Conservation (phyloP, 257 asterid genomes). For the Echium plantagineum region DNA sequence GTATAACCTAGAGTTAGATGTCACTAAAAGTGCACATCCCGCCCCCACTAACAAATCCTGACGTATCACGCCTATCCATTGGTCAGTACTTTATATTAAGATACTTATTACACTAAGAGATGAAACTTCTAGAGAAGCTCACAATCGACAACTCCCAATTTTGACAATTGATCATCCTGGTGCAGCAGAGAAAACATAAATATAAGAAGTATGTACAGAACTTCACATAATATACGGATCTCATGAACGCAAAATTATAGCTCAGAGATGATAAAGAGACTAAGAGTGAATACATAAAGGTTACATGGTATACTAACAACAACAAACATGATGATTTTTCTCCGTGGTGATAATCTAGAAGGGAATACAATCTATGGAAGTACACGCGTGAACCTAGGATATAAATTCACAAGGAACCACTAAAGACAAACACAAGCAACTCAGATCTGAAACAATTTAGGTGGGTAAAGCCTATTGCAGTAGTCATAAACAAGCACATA, state of each 20-base stretch:
- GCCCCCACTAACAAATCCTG: conserved; percentile 62
- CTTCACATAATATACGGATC: background rate
- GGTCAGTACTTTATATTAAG: conserved; percentile 8
- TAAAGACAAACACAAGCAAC: background rate
- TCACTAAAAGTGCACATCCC: conserved; percentile 14
- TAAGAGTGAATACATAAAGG: background rate
- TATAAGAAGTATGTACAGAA: background rate
- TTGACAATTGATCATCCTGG: conserved; percentile 43
- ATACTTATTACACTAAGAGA: conserved; percentile 19
- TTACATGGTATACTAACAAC: background rate
- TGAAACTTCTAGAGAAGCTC: conserved; percentile 15
- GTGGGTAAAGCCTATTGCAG: background rate
- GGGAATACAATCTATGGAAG: no score
- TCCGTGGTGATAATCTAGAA: no score
- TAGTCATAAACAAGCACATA: background rate
- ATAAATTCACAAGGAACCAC: background rate
- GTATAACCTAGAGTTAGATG: conserved; percentile 8
- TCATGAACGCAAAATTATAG: background rate
- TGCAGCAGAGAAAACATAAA: conserved; percentile 15
- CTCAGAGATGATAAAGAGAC: background rate
- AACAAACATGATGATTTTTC: no score
- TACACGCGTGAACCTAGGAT: background rate
- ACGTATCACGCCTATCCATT: conserved; percentile 57
- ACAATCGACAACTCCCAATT: conserved; percentile 16
- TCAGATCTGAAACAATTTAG: background rate